phyloP scores from a whole-genome alignment of 257 asterid species.

The Solanum sejunctum region DNA sequence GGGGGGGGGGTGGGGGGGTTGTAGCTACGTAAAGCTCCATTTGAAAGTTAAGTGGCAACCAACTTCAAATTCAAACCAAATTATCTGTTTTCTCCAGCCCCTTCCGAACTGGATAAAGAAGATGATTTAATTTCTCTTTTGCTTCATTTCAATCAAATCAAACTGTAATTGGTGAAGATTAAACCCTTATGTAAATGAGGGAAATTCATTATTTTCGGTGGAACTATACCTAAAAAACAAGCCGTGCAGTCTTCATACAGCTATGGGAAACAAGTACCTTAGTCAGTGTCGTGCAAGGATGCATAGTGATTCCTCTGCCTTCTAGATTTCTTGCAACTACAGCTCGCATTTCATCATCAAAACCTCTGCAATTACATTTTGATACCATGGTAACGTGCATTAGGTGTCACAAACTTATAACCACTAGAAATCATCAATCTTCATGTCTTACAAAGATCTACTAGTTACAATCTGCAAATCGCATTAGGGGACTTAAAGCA shows the following conservation, averaged over 20 bases:
- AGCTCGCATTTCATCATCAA: slow-evolving; percentile 93
- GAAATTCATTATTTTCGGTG: background rate
- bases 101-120: background rate
- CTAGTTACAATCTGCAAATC: too few relatives aligned
- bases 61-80: background rate
- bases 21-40: background rate
- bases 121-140: background rate
- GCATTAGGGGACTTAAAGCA: too few relatives aligned
- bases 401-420: background rate
- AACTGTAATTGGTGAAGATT: background rate
- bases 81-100: background rate
- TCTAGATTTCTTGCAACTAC: slow-evolving; percentile 84
- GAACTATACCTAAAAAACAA: background rate
- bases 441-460: background rate
- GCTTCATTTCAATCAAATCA: background rate
- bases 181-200: background rate
- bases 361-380: slow-evolving; percentile 50
- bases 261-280: slow-evolving; percentile 38
- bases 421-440: background rate
- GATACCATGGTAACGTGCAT: background rate
- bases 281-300: slow-evolving; percentile 61
- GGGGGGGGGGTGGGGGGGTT: background rate
- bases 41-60: background rate
- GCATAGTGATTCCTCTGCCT: slow-evolving; percentile 91
- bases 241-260: background rate